Evolutionary conservation across 2,329 filamentous ascomycete species (phyloP), one percentile per base, ranked within the genome.

Genomic region (Ilyonectria robusta): DNA sequence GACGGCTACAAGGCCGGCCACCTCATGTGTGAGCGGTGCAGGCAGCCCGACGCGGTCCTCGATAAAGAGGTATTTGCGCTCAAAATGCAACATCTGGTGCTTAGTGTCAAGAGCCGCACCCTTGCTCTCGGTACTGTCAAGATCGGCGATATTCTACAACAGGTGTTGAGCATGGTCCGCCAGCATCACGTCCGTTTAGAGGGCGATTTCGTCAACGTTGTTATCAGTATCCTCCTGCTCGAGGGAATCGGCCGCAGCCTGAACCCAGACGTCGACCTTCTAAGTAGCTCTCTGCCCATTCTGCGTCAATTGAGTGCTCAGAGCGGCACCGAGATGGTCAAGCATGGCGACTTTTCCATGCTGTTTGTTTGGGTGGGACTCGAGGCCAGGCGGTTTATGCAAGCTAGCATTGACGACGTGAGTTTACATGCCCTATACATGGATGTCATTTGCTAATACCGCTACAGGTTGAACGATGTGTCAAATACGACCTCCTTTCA

Each of bases 171-270:
- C 66, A 98, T 99, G 94, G 96, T 99, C 33, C 90, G 96, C 62
- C 84, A 86, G 10, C 96, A 99, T 79, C 96, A 99, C 78, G 96
- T 99, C 4, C 88, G 96, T 9, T 88, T 99, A 57, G 96, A 99
- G 81, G 96, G 96, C 9, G 96, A 99, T 79, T 99, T 98, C 78
- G 94, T 99, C 78, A 99, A 99, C 77, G 96, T 99, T 5, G 95
- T 99, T 33, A 92, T 99, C 65, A 97, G 94, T 66, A 98, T 98
- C 59, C 84, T 99, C 37, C 86, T 99, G 2, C 86, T 99, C 1
- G 96, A 99, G 79, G 96, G 96, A 7, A 99, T 98, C 76, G 96
- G 96, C 0, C 88, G 96, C 68, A 94, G 87, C 66, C 83, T 99
- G 17, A 92, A 98, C 78, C 95, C 96, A 0, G 86, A 95, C 59